Evolutionary conservation across 257 asterid genomes (phyloP), one percentile per base, ranked within the genome.

Genomic region (Penstemon eatonii): DNA sequence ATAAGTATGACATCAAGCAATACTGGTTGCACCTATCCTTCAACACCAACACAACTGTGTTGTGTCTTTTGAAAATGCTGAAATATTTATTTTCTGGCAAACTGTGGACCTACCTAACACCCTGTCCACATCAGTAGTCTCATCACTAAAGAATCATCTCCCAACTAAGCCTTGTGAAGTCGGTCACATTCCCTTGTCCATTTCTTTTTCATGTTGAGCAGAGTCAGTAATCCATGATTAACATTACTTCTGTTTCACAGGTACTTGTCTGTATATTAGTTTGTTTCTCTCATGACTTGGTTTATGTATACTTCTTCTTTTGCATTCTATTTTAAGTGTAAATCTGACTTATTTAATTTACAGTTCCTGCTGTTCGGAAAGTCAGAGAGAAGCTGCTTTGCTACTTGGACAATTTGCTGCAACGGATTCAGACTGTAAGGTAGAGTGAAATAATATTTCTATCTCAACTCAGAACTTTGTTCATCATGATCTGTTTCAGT

Each of bases 351-450:
- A 69, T 54, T 11, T 56, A 67, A 65, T 63, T 75, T 39, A 71
- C 90, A 94, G 99, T 78, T 94, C 99, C 51, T 86, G 91, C 69
- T 91, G 99, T 79, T 78, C 96, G n/a, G 99, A 94, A 84, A 94
- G 99, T 85, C 98, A 91, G 81, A 85, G 99, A 71, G 99, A 94
- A 84, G 96, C 99, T 81, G 99, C 99, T 77, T 81, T 94, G 82
- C 87, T 94, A 63, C 95, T 94, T 58, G 99, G 99, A 75, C 99
- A 94, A 82, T 94, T 94, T 78, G 98, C 99, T 67, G 98, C 98
- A 38, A 94, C 99, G 25, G 98, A 94, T 82, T 84, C 99, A 54
- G 98, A 94, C 80, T 91, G 96, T 84, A 91, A 94, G 99, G 99
- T 94, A 78, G 91, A 84, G 65, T n/a, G 63, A 55, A 37, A 67